A percentile compares a stretch with the other conserved stretches of the same genome.
phyloP scores from a whole-genome alignment of 2,329 filamentous ascomycete species.

The Taxawa tesnikishii region DNA sequence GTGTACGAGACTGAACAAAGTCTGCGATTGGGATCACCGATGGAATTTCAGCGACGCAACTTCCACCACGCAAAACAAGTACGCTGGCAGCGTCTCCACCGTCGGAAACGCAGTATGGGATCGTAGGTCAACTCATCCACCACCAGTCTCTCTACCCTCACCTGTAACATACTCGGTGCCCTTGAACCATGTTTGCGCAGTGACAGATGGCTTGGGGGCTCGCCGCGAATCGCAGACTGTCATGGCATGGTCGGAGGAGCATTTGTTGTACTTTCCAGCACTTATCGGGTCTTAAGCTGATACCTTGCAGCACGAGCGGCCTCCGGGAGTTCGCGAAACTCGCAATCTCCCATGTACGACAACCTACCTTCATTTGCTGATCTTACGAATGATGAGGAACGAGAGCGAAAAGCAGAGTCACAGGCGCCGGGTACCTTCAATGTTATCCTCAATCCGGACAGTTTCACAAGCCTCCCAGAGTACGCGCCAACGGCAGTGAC shows the following conservation, averaged over 20 bases:
- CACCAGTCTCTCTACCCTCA: no score
- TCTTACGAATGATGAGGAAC: constrained; percentile 44
- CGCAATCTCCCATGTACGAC: constrained; percentile 21
- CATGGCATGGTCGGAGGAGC: no score
- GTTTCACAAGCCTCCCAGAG: constrained; percentile 40
- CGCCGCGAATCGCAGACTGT: no score
- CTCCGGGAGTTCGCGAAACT: constrained; percentile 10
- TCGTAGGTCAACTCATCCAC: constrained; percentile 28
- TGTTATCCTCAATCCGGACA: constrained; percentile 42
- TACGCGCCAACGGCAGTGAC: constrained; percentile 24
- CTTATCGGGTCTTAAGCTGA: no score
- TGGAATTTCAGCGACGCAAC: constrained; percentile 27
- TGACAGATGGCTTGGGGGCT: no score
- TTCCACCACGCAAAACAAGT: constrained; percentile 18
- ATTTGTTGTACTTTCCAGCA: no score
- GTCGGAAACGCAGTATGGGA: constrained; percentile 44
- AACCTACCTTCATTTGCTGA: constrained; percentile 41
- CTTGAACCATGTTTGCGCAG: no score
- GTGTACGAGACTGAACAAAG: constrained; percentile 42
- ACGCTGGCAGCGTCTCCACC: constrained; percentile 31
- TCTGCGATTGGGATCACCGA: constrained; percentile 45
- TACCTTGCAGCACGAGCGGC: background rate
- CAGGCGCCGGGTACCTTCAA: constrained; percentile 42
- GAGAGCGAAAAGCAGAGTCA: constrained; percentile 42
- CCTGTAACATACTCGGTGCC: no score